Base-by-base conservation (phyloP, 805 yeast species). In the Grigorovia transvaalensis region DNA sequence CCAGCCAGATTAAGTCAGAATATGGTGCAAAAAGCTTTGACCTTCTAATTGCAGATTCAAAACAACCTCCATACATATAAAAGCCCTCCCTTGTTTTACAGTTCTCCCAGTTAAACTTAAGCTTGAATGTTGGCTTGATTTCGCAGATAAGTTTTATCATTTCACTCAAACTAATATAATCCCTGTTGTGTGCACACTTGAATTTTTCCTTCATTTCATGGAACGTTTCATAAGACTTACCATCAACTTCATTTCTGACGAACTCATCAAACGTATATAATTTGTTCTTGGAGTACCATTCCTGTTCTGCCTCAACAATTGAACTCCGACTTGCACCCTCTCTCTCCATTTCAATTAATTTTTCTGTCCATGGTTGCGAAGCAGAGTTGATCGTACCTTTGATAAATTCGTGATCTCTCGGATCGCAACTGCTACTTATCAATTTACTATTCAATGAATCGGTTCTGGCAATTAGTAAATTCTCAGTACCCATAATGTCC, bases 401-500 rank as follows among this genome's bases (percentile, higher is more conserved):
- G 48, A 81, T 74, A 56, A 68, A 77, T 54, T 74, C 76, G 62
- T 81, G 85, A 59, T 81, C 85, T 44, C 73, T 62, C 18, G 80
- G 78, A 57, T 81, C 85, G 40, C 78, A 71, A 17, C 74, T 69
- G 13, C 79, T 73, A 48, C 77, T 74, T 44, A 81, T 62, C 50
- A 81, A 67, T 38, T 72, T 75, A 15, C 79, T 78, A 45, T 78
- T 74, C 59, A 78, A 80, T 9, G 83, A 74, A 60, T 81, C 85
- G 2, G 82, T 77, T 54, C 85, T 69, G 1, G 85, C 83, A 66
- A 81, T 80, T 18, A 80, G 61, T 57, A 80, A 63, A 62, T 79
- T 81, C 50, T 75, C 76, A 2, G 79, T 65, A 9, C 80, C 80
- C 84, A 80, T 78, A 29, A 81, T 66, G 63, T 80, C 85, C 82